Conservation (phyloP, 805 yeast species). For the Saturnispora besseyi region DNA sequence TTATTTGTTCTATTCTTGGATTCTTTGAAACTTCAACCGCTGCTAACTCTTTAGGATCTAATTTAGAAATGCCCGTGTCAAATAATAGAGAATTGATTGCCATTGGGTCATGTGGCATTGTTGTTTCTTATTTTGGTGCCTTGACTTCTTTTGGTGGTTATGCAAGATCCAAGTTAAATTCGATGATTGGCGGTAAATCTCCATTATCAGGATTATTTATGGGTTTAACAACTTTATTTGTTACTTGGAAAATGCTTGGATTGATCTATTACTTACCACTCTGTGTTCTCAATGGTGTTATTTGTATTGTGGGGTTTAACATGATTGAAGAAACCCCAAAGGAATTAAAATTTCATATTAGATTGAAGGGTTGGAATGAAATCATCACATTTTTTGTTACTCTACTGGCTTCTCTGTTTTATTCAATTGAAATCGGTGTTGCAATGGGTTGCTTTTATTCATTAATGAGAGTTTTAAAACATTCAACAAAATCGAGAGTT, state of each 20-base stretch:
- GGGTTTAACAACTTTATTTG: slow-evolving; percentile 65
- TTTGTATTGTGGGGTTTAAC: slow-evolving; percentile 67
- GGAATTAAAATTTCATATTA: slow-evolving; percentile 66
- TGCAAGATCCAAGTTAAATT: slow-evolving; percentile 85
- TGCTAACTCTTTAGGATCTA: slow-evolving; percentile 72
- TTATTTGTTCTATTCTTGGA: slow-evolving; percentile 76
- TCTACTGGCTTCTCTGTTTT: slow-evolving; percentile 50
- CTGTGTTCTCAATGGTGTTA: slow-evolving; percentile 72
- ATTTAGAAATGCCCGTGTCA: slow-evolving; percentile 63
- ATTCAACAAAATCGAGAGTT: slow-evolving; percentile 73
- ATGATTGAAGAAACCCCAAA: slow-evolving; percentile 78
- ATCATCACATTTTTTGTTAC: slow-evolving; percentile 60
- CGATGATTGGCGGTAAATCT: slow-evolving; percentile 79
- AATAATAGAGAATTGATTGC: slow-evolving; percentile 90
- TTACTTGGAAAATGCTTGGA: slow-evolving; percentile 50
- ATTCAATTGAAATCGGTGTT: slow-evolving; percentile 84
- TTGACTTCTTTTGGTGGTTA: slow-evolving; percentile 94
- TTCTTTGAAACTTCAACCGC: slow-evolving; percentile 93
- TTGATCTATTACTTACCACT: slow-evolving; percentile 66
- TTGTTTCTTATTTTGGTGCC: slow-evolving; percentile 52
- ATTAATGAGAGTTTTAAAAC: slow-evolving; percentile 66
- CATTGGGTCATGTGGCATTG: slow-evolving; percentile 64
- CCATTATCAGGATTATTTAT: slow-evolving; percentile 77
- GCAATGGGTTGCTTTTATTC: slow-evolving; percentile 80
- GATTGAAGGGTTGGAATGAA: slow-evolving; percentile 70